Percentiles rank a stretch among this genome's conserved stretches.
These are phyloP conservation scores for Eucalyptus erythrocorys DNA, from an alignment of 345 rosid genomes.

Conservation along the genomic window DNA sequence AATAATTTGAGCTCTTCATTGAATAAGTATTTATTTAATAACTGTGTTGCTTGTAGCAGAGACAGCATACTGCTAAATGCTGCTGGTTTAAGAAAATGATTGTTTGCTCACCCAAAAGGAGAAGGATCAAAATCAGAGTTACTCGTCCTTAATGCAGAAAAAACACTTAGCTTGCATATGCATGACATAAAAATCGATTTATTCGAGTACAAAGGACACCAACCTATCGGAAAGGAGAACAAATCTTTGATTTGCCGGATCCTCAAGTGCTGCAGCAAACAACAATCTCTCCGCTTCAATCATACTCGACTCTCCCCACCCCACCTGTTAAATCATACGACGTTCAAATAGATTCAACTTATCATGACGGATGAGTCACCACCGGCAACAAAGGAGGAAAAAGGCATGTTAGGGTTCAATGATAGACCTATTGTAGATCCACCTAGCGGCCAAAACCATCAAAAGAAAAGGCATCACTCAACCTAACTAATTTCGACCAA, in stretches of 20 bases:
- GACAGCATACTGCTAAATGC: neutral
- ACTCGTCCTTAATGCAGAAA: neutral
- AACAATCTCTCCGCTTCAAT: slow-evolving; percentile 81
- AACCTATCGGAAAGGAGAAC: slow-evolving; percentile 93
- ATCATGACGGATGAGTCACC: neutral
- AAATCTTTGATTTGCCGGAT: slow-evolving; percentile 82
- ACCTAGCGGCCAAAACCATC: neutral
- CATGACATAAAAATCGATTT: neutral
- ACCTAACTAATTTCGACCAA: neutral
- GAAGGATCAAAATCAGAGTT: neutral
- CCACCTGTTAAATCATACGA: slow-evolving; percentile 33
- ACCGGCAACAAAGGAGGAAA: neutral
- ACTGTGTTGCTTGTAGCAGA: neutral
- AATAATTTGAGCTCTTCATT: neutral
- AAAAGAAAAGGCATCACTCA: neutral
- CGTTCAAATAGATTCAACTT: neutral
- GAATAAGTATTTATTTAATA: neutral
- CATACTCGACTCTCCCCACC: slow-evolving; percentile 92
- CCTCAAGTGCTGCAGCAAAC: slow-evolving; percentile 58
- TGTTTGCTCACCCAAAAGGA: neutral
- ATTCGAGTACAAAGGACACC: neutral
- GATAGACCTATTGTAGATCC: neutral
- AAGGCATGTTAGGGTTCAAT: neutral
- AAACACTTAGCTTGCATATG: neutral
- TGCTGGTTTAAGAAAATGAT: neutral